Evolutionary conservation across 1,139 yeast species (phyloP).

Genomic region (Suhomyces maxii): DNA sequence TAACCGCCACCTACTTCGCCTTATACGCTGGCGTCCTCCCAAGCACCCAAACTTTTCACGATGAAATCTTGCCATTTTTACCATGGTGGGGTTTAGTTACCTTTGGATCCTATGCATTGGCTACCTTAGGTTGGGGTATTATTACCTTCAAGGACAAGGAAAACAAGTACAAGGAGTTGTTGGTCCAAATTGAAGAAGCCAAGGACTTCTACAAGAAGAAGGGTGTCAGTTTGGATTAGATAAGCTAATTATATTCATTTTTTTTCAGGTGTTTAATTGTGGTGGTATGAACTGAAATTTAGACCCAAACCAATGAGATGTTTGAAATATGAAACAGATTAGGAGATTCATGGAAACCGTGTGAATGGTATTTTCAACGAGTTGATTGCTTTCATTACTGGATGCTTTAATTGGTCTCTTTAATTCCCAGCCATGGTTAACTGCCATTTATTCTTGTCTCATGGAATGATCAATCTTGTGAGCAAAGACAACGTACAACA

Average conservation of each 20-base stretch:
- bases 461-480: too few species aligned
- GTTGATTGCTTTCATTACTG: too few species aligned
- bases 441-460: too few species aligned
- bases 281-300: background rate
- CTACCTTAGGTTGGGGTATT: slow-evolving; percentile 70
- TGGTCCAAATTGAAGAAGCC: slow-evolving; percentile 66
- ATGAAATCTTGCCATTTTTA: slow-evolving; percentile 60
- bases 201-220: slow-evolving; percentile 56
- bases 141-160: slow-evolving; percentile 73
- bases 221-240: slow-evolving; percentile 54
- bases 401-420: too few species aligned
- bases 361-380: too few species aligned
- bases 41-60: slow-evolving; percentile 46
- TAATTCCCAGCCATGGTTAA: too few species aligned
- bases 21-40: slow-evolving; percentile 58
- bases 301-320: background rate
- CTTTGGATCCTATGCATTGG: slow-evolving; percentile 73
- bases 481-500: background rate
- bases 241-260: background rate
- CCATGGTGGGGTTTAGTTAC: slow-evolving; percentile 75
- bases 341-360: too few species aligned
- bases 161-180: slow-evolving; percentile 64
- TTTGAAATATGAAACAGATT: background rate
- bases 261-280: background rate
- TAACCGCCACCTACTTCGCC: slow-evolving; percentile 55